These are phyloP conservation scores for Amanita polypyramis DNA, from an alignment of 768 basidiomycete species.

Conservation along the genomic window DNA sequence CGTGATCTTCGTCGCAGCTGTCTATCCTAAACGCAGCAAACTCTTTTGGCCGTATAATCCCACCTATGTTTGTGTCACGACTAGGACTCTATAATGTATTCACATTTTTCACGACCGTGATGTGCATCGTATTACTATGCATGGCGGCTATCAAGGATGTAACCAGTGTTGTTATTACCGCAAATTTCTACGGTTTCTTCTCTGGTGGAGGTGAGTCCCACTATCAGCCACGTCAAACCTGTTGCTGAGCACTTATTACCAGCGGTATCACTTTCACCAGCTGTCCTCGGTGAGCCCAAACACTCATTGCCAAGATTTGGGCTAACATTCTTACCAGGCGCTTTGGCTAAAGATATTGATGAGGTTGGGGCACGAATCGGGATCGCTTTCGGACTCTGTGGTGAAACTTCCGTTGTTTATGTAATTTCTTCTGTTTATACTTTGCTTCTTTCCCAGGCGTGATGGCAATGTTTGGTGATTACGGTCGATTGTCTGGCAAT, in stretches of 20 bases:
- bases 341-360: conserved; percentile 27
- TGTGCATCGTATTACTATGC: conserved; percentile 28
- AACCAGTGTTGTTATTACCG: conserved; percentile 26
- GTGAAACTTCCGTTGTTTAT: conserved; percentile 15
- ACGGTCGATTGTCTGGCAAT: neutral
- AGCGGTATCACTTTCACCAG: conserved; percentile 19
- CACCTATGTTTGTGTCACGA: conserved; percentile 29
- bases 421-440: neutral
- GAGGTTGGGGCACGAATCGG: conserved; percentile 42
- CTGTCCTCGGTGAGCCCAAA: conserved; percentile 18
- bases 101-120: conserved; percentile 21
- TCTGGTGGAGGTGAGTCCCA: conserved; percentile 24
- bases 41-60: conserved; percentile 39
- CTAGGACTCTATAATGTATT: conserved; percentile 35
- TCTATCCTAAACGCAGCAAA: conserved; percentile 44
- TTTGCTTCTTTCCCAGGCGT: conserved; percentile 10
- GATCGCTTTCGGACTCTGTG: conserved; percentile 30
- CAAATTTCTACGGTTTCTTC: conserved; percentile 35
- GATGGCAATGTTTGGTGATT: conserved; percentile 26
- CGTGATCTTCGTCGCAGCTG: conserved; percentile 20
- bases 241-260: conserved; percentile 5
- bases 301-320: neutral
- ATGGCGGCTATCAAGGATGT: conserved; percentile 27
- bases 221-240: conserved; percentile 7
- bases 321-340: conserved; percentile 11